Conservation (phyloP, 2,329 filamentous ascomycete species). For the Fusarium luffae region DNA sequence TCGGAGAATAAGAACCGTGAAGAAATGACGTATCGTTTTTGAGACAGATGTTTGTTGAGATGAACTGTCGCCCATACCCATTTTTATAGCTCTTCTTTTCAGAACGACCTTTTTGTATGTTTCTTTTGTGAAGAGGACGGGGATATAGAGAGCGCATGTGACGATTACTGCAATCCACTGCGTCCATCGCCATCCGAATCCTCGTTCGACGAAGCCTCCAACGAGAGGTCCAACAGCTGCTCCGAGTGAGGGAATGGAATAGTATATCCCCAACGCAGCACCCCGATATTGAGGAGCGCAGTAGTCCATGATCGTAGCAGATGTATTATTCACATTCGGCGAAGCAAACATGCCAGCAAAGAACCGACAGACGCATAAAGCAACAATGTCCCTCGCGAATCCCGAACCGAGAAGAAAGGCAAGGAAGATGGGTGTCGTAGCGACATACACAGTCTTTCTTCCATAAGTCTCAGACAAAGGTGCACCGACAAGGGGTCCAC, state of each 20-base stretch:
- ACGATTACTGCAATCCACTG: slow-evolving; percentile 28
- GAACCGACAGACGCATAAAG: slow-evolving; percentile 19
- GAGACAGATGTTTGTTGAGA: slow-evolving; percentile 22
- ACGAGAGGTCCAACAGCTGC: slow-evolving; percentile 19
- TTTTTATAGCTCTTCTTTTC: slow-evolving; percentile 12
- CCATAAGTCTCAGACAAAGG: slow-evolving; percentile 31
- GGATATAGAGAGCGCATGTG: slow-evolving; percentile 11
- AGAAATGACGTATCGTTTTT: slow-evolving; percentile 9
- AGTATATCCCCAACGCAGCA: slow-evolving; percentile 20
- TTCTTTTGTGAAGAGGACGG: slow-evolving; percentile 25
- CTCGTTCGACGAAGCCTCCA: slow-evolving; percentile 17
- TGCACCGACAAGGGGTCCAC: slow-evolving; percentile 21
- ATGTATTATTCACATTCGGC: slow-evolving; percentile 31
- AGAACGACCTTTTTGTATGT: slow-evolving; percentile 32
- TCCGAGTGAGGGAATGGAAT: slow-evolving; percentile 28
- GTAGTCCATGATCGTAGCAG: slow-evolving; percentile 32
- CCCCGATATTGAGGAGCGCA: slow-evolving; percentile 7
- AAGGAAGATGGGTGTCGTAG: slow-evolving; percentile 27
- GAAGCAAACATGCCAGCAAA: slow-evolving; percentile 33
- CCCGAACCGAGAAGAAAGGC: slow-evolving; percentile 1
- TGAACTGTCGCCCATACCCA: slow-evolving; percentile 22
- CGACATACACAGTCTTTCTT: slow-evolving; percentile 23
- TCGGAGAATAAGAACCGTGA: slow-evolving; percentile 29
- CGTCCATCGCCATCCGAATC: slow-evolving; percentile 28
- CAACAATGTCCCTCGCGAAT: not conserved